phyloP scores from a whole-genome alignment of 306 rosid genomes.

The Cyamopsis tetragonoloba region DNA sequence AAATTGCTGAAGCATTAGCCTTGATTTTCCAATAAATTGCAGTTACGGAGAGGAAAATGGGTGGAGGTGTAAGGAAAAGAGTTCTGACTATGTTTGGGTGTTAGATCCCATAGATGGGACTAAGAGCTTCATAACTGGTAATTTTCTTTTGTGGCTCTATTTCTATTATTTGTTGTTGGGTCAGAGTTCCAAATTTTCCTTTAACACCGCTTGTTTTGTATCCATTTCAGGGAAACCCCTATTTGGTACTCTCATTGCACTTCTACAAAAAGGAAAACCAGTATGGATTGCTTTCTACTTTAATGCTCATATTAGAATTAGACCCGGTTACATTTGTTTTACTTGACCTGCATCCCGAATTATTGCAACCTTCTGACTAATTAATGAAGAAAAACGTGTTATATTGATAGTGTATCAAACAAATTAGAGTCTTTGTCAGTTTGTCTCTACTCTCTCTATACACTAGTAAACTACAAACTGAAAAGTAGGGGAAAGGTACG shows the following conservation, averaged over 20 bases:
- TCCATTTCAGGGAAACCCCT: slow-evolving; percentile 77
- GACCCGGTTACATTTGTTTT: not conserved
- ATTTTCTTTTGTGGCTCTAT: not conserved
- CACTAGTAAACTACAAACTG: not conserved
- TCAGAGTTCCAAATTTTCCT: not conserved
- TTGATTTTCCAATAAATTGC: slow-evolving; percentile 29
- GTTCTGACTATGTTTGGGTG: slow-evolving; percentile 86
- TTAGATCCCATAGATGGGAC: slow-evolving; percentile 98
- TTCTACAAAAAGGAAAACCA: slow-evolving; percentile 67
- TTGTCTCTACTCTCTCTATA: not conserved
- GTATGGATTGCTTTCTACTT: slow-evolving; percentile 46
- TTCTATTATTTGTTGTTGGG: not conserved
- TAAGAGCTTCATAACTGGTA: slow-evolving; percentile 93
- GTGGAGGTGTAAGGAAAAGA: slow-evolving; percentile 73
- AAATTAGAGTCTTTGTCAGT: not conserved
- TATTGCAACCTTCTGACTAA: not conserved
- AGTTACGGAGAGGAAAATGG: slow-evolving; percentile 96
- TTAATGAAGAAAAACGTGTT: slow-evolving; percentile 5
- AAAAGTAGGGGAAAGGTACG: not conserved
- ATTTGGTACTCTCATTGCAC: slow-evolving; percentile 89
- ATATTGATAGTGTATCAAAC: not conserved
- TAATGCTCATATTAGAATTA: slow-evolving; percentile 5
- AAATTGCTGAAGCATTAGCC: not conserved
- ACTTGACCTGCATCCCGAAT: not conserved
- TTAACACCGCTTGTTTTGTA: not conserved